Evolutionary conservation across 345 rosid genomes (phyloP).

Genomic region (Cardamine chenopodiifolia): DNA sequence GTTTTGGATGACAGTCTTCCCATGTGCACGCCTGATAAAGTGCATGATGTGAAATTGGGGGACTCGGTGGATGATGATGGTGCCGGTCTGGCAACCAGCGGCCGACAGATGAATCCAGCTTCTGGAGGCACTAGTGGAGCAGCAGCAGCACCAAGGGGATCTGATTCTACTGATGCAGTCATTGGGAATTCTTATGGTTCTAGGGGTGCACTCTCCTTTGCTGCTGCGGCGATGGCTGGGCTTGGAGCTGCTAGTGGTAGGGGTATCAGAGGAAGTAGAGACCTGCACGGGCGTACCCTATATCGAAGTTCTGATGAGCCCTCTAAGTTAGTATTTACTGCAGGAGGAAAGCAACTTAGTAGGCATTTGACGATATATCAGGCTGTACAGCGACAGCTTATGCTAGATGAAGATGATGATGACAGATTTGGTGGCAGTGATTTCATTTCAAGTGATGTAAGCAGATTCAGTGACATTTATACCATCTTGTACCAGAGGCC

Average conservation of each 20-base stretch:
- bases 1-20: constrained; percentile 89
- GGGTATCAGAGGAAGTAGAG: constrained; percentile 92
- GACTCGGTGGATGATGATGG: constrained; percentile 73
- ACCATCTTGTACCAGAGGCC: constrained; percentile 89
- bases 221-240: constrained; percentile 99
- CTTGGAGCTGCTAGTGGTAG: constrained; percentile 88
- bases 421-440: constrained; percentile 85
- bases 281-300: constrained; percentile 78
- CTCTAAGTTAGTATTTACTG: constrained; percentile 76
- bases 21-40: constrained; percentile 89
- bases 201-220: constrained; percentile 96
- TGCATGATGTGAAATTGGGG: constrained; percentile 92
- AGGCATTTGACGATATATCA: constrained; percentile 96
- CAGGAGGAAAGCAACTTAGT: constrained; percentile 89
- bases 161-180: constrained; percentile 76
- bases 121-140: constrained; percentile 86
- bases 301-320: constrained; percentile 72
- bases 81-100: constrained; percentile 53
- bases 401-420: constrained; percentile 87
- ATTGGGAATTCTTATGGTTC: constrained; percentile 73
- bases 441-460: constrained; percentile 84
- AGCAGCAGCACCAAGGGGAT: constrained; percentile 65
- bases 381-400: constrained; percentile 95
- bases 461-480: constrained; percentile 83
- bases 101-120: constrained; percentile 61